Evolutionary conservation across 164 flowering plant species (phyloP).

Genomic region (Aristolochia californica): DNA sequence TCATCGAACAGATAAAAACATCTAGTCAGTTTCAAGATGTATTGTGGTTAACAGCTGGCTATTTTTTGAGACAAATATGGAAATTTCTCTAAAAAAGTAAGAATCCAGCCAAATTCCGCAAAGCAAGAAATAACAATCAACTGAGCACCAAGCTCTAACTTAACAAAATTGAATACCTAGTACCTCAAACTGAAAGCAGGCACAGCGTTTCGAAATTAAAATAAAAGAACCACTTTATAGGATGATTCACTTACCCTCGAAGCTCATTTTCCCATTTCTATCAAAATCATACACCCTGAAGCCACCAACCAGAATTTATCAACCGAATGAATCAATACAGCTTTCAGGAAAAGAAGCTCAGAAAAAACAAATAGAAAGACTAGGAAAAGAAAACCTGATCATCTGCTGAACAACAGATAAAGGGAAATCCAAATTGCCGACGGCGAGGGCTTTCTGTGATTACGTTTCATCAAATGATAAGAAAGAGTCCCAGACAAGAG

Average conservation of each 20-base stretch:
- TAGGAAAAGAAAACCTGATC: slow-evolving; percentile 42
- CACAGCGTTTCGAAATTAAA: not conserved
- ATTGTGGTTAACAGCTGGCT: too few relatives aligned
- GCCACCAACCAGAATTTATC: not conserved
- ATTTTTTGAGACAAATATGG: not conserved
- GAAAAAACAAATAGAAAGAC: not conserved
- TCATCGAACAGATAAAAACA: too few relatives aligned
- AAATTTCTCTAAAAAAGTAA: not conserved
- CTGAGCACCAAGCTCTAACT: not conserved
- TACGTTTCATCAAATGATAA: not conserved
- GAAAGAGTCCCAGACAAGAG: not conserved
- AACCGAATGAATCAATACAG: slow-evolving; percentile 1
- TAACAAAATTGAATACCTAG: not conserved
- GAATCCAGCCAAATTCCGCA: not conserved
- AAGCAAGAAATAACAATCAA: not conserved
- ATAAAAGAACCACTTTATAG: not conserved
- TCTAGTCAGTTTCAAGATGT: too few relatives aligned
- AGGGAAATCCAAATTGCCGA: slow-evolving; percentile 60
- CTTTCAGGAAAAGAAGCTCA: not conserved
- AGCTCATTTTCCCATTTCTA: slow-evolving; percentile 75
- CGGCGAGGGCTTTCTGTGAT: slow-evolving; percentile 50
- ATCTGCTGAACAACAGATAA: slow-evolving; percentile 72
- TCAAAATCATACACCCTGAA: slow-evolving; percentile 82
- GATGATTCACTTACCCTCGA: slow-evolving; percentile 31
- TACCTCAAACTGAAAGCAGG: not conserved